Evolutionary conservation across 176 grass and related monocot species (phyloP).

Genomic region (Triticum urartu): DNA sequence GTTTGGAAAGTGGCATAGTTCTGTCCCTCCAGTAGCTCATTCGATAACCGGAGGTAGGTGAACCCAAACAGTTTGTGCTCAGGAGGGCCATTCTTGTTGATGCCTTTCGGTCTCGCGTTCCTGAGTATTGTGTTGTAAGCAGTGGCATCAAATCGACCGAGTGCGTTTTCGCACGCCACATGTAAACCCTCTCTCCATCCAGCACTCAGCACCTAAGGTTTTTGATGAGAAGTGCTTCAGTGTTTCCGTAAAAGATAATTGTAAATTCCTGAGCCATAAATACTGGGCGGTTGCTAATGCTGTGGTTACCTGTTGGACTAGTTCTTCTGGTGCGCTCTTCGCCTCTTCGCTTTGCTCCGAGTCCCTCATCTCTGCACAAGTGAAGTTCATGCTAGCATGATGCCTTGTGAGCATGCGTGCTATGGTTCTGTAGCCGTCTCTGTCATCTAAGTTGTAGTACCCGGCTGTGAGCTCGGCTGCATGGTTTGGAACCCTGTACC

Average conservation of each 20-base stretch:
- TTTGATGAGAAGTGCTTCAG: conserved; percentile 11
- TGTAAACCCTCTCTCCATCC: conserved; percentile 86
- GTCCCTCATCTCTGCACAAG: conserved; percentile 86
- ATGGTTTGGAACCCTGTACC: conserved; percentile 75
- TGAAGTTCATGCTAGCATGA: conserved; percentile 72
- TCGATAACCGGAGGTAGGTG: conserved; percentile 80
- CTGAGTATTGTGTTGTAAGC: conserved; percentile 83
- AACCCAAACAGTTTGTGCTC: conserved; percentile 60
- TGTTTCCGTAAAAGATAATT: not conserved
- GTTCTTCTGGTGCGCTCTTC: conserved; percentile 70
- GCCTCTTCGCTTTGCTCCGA: conserved; percentile 56
- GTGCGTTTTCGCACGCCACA: conserved; percentile 79
- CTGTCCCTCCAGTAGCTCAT: conserved; percentile 55
- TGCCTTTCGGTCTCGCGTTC: conserved; percentile 67
- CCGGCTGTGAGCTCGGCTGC: conserved; percentile 88
- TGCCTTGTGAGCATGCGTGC: conserved; percentile 76
- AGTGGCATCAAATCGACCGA: conserved; percentile 63
- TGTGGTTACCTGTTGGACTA: conserved; percentile 78
- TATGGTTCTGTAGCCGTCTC: conserved; percentile 84
- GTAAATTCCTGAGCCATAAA: not conserved
- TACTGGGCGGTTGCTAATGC: not conserved
- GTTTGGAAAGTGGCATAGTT: conserved; percentile 73
- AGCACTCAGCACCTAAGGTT: conserved; percentile 68
- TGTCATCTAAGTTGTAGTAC: conserved; percentile 72
- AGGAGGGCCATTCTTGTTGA: conserved; percentile 53